Base-by-base conservation (phyloP, 306 rosid species). In the Ochetophila trinervis region DNA sequence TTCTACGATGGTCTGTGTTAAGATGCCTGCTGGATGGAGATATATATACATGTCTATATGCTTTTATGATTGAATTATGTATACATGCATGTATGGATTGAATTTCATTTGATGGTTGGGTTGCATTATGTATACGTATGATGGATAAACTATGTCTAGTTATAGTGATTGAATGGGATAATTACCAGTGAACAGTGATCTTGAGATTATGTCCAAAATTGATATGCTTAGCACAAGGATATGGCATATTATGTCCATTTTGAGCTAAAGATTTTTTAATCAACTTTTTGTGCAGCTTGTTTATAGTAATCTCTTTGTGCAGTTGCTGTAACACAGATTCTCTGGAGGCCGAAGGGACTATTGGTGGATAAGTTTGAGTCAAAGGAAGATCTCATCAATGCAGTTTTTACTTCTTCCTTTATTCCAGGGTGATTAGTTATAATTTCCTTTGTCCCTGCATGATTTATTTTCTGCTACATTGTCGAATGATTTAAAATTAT, bases 311-410 rank as follows among this genome's bases (percentile, higher is more conserved):
- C 30, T 8, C 32, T 53, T 82, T 73, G 70, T 78, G 30, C 87
- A 92, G 98, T 92, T 78, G 98, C 96, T 64, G 98, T 89, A 55
- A 92, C 96, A 12, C 95, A 89, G 83, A 84, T 89, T 74, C 79
- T 85, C 52, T 87, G 95, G 98, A 88, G 91, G 77, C 98, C 96
- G 19, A 84, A 93, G 77, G 98, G 98, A 57, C 71, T 92, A 79
- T 74, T 92, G 89, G 93, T 92, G 68, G 98, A 92, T 82, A 82
- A 84, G 67, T 92, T 87, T 79, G 93, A 89, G 72, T 92, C 98
- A 74, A 92, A 89, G 86, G 96, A 87, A 77, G 98, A 92, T 82
- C 96, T 92, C 81, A 92, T 92, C 63, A 81, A 85, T 78, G 98
- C 98, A 57, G 96, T 92, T 74, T 80, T 89, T 63, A 92, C 98